Evolutionary conservation across 1,284 basidiomycete species (phyloP), one percentile per base, ranked within the genome.

Genomic region (Anthracocystis setariae): DNA sequence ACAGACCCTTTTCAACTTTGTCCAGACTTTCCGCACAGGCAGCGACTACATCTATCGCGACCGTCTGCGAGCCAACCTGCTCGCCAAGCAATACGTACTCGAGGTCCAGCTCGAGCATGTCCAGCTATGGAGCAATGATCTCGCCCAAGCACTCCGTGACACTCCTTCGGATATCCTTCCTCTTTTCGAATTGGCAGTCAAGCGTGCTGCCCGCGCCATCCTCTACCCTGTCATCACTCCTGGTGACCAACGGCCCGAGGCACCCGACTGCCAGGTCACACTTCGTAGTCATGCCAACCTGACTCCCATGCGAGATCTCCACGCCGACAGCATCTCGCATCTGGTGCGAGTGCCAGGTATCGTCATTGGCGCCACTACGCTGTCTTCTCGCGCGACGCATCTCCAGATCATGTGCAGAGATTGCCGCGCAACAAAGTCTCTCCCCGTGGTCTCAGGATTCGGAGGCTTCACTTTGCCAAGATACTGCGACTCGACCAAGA

Each of bases 271-370:
- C 48, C 96, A 98, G 84, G 88, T 98, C 53, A 93, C 91, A 24
- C 86, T 98, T 37, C 90, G 88, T 77, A 94, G 92, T 18, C 91
- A 91, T 9, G 78, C 78, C 42, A 96, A 96, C 84, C 88, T 98
- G 85, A 89, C 92, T 65, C 92, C 93, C 80, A 98, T 98, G 85
- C 90, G 96, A 47, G 92, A 96, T 54, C 50, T 68, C 7, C 81
- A 88, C 63, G 95, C 96, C 5, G 89, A 94, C 75, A 94, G 91
- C 25, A 92, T 98, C 86, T 94, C 94, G 78, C 94, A 92, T 77
- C 90, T 99, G 40, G 95, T 98, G 33, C 91, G 96, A 66, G 89
- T 98, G 40, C 96, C 96, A 1, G 96, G 96, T 32, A 99, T 99
- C 78, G 94, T 99, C 81, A 97, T 98, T 82, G 95, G 94, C 37